phyloP scores from a whole-genome alignment of 352 stramenopile species.

The Thalassiosira pacifica region DNA sequence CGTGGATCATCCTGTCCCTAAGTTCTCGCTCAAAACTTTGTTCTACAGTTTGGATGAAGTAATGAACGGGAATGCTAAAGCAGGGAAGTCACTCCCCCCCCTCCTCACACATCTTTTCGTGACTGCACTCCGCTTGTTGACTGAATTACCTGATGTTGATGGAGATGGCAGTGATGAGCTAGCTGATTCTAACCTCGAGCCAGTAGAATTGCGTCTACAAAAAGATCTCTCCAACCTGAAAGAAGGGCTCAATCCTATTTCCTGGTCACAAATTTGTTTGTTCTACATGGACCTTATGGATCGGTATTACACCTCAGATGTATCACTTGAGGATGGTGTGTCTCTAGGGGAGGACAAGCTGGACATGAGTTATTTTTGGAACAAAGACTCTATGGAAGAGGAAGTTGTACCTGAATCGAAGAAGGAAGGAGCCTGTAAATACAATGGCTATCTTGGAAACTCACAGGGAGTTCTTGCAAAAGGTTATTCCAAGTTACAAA shows the following conservation, averaged over 20 bases:
- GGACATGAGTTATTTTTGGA: conserved; percentile 62
- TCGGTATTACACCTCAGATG: conserved; percentile 75
- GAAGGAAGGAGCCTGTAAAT: conserved; percentile 25
- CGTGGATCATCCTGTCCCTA: conserved; percentile 64
- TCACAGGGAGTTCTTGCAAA: conserved; percentile 55
- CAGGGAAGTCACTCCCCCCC: conserved; percentile 71
- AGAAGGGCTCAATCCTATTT: conserved; percentile 69
- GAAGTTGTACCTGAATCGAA: conserved; percentile 13
- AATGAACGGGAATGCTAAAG: conserved; percentile 74
- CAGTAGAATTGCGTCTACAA: conserved; percentile 54
- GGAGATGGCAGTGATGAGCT: too few species aligned
- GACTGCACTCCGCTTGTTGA: conserved; percentile 71
- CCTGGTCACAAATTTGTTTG: conserved; percentile 79
- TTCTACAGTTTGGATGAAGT: conserved; percentile 78
- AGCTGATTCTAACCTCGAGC: conserved; percentile 24
- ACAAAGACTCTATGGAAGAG: conserved; percentile 39
- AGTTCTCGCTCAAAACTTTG: conserved; percentile 81
- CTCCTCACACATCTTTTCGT: conserved; percentile 84
- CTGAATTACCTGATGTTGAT: conserved; percentile 23
- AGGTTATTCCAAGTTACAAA: conserved; percentile 68
- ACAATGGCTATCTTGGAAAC: conserved; percentile 72
- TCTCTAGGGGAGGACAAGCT: conserved; percentile 52
- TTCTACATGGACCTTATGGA: conserved; percentile 86
- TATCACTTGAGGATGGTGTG: conserved; percentile 65
- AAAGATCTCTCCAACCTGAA: conserved; percentile 69